Evolutionary conservation across 768 basidiomycete species (phyloP).

Genomic region (Lentinula guzmanii): DNA sequence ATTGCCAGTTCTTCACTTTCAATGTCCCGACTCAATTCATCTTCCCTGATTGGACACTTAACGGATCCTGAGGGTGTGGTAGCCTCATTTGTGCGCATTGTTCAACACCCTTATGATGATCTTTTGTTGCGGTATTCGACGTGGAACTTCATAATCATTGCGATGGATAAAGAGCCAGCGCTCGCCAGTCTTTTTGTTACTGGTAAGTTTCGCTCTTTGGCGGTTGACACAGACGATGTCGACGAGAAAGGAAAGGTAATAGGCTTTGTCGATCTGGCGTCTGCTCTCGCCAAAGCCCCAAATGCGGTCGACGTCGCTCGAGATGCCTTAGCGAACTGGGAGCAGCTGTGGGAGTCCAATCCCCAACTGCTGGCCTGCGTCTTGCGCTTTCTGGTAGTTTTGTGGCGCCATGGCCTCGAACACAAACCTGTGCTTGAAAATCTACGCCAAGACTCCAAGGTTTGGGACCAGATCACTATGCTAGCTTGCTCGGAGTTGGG

Average conservation of each 20-base stretch:
- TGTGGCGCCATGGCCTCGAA: conserved; percentile 78
- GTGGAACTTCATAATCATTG: conserved; percentile 80
- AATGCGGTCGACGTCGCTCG: conserved; percentile 68
- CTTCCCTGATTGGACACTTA: conserved; percentile 74
- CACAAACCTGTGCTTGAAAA: conserved; percentile 55
- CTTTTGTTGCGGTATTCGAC: conserved; percentile 63
- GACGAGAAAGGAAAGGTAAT: conserved; percentile 36
- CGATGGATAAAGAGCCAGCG: conserved; percentile 84
- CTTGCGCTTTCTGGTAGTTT: conserved; percentile 67
- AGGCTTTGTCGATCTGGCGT: conserved; percentile 24
- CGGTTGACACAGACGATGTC: conserved; percentile 18
- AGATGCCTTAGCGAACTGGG: conserved; percentile 64
- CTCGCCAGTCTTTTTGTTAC: conserved; percentile 74
- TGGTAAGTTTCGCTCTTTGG: conserved; percentile 55
- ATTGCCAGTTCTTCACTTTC: conserved; percentile 64
- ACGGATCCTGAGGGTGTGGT: conserved; percentile 72
- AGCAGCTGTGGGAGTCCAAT: conserved; percentile 69
- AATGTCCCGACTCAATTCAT: conserved; percentile 49
- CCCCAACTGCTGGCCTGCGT: conserved; percentile 72
- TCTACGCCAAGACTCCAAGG: conserved; percentile 47
- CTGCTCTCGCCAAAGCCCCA: conserved; percentile 25
- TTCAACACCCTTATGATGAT: conserved; percentile 79
- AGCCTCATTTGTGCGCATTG: conserved; percentile 59
- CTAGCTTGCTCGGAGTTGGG: conserved; percentile 68
- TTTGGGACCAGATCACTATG: conserved; percentile 67